Evolutionary conservation across 2,329 filamentous ascomycete genomes (phyloP).

Genomic region (Pseudogymnoascus sp.): DNA sequence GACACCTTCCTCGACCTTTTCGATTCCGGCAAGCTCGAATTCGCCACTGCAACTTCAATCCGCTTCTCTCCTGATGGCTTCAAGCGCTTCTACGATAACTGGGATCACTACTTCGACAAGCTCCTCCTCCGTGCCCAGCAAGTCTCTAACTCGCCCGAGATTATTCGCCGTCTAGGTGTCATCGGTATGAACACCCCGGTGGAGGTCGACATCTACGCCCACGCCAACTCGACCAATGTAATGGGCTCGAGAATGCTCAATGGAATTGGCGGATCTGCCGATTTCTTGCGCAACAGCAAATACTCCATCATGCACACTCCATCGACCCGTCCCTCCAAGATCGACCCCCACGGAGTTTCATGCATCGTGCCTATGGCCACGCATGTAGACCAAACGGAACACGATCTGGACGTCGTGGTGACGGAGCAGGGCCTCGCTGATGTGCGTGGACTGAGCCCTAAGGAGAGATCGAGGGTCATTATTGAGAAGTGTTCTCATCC

Average conservation of each 20-base stretch:
- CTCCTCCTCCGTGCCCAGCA: conserved; percentile 80
- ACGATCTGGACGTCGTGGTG: conserved; percentile 87
- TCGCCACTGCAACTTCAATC: conserved; percentile 82
- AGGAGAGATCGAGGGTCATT: conserved; percentile 75
- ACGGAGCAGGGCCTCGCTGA: conserved; percentile 69
- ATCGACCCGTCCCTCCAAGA: conserved; percentile 70
- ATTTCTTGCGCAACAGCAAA: conserved; percentile 72
- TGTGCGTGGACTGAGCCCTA: conserved; percentile 70
- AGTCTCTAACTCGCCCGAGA: conserved; percentile 83
- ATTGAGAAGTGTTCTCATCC: conserved; percentile 83
- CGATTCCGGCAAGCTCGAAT: conserved; percentile 79
- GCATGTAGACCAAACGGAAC: conserved; percentile 87
- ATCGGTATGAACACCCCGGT: conserved; percentile 96
- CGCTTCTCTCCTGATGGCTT: conserved; percentile 88
- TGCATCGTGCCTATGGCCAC: conserved; percentile 91
- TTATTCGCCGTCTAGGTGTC: conserved; percentile 77
- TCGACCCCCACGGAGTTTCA: conserved; percentile 70
- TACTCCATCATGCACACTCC: conserved; percentile 94
- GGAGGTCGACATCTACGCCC: conserved; percentile 89
- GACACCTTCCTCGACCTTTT: conserved; percentile 91
- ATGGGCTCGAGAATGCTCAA: conserved; percentile 86
- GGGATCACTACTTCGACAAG: conserved; percentile 72
- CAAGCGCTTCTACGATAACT: conserved; percentile 82
- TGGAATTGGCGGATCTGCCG: conserved; percentile 72
- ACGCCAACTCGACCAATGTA: conserved; percentile 85